Percentiles rank a stretch among this genome's conserved stretches.
These are phyloP conservation scores for Penicillium sp. DNA, from an alignment of 2,329 filamentous ascomycete genomes.

Conservation along the genomic window DNA sequence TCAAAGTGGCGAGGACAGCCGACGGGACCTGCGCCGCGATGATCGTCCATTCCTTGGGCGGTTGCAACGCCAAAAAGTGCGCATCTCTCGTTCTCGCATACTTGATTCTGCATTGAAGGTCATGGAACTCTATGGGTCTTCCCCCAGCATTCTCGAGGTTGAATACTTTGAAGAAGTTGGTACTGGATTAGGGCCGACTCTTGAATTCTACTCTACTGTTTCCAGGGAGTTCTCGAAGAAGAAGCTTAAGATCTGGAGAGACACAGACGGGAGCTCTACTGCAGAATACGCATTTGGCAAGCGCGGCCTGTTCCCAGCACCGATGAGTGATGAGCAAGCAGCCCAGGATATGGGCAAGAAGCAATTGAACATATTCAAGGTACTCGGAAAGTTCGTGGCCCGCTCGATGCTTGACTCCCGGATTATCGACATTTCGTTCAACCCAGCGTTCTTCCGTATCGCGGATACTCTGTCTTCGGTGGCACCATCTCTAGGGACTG, in stretches of 20 bases:
- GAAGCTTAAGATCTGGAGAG: slow-evolving; percentile 94
- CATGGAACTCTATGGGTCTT: slow-evolving; percentile 97
- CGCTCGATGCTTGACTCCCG: slow-evolving; percentile 97
- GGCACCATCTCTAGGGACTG: slow-evolving; percentile 79
- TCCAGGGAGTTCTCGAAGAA: slow-evolving; percentile 97
- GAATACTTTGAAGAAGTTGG: slow-evolving; percentile 99
- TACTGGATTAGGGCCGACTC: slow-evolving; percentile 88
- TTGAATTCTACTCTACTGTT: slow-evolving; percentile 97
- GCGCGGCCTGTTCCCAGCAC: slow-evolving; percentile 85
- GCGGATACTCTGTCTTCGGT: slow-evolving; percentile 68
- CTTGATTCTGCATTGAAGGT: slow-evolving; percentile 96
- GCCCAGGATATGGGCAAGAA: slow-evolving; percentile 77
- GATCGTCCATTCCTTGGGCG: slow-evolving; percentile 88
- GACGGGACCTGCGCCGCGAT: slow-evolving; percentile 78
- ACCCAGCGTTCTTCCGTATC: slow-evolving; percentile 95
- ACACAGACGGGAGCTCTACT: slow-evolving; percentile 72
- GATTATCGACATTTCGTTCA: slow-evolving; percentile 97
- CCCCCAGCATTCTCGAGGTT: slow-evolving; percentile 91
- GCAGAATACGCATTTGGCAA: slow-evolving; percentile 83
- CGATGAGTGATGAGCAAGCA: slow-evolving; percentile 77
- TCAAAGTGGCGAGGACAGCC: slow-evolving; percentile 75
- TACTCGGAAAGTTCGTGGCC: slow-evolving; percentile 95
- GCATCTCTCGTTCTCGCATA: slow-evolving; percentile 91
- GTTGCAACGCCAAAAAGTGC: slow-evolving; percentile 94
- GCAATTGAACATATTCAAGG: slow-evolving; percentile 83